Base-by-base conservation (phyloP, 1,139 yeast genomes). In the Magnusiomyces starmeri region DNA sequence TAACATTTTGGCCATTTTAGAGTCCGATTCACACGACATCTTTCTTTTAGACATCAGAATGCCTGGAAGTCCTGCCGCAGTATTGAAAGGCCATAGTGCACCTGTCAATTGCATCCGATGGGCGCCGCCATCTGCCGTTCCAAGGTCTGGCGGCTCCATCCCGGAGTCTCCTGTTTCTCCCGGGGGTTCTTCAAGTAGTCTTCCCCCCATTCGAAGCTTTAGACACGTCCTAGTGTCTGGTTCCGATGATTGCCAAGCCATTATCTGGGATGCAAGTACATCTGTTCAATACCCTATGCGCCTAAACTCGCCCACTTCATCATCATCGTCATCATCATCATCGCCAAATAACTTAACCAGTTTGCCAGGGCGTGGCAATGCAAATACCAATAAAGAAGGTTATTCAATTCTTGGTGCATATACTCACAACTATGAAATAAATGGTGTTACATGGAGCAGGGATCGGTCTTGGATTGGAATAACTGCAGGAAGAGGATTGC, bases 161-260 rank as follows among this genome's bases (percentile, higher is more conserved):
- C 52, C 37, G 12, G 37, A 18, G 6, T 32, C 37, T 32, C n/a
- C n/a, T n/a, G n/a, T n/a, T n/a, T 32, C 37, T 7, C 18, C 14
- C 18, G n/a, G 24, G 16, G n/a, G 29, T 21, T 20, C 21, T 2
- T 40, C 43, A 3, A 27, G 27, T 20, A 20, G 16, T 34, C 2
- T 29, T 21, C 21, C 35, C 3, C 18, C 20, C 10, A 29, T 45
- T 20, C 20, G 29, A 37, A 48, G 52, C 16, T 42, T 29, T 21
- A 69, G 73, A 41, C 81, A 85, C 57, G 69, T 76, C 45, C 69
- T 92, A 34, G 74, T 88, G 18, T 78, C 90, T 0, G 95, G 94
- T 20, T 83, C 86, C 24, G 97, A 92, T 65, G 97, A 90, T 68
- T 86, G 96, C 66, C 96, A 89, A 67, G 86, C 87, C 0, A 70